Conservation (phyloP, 768 basidiomycete genomes). For the Termitomyces sp. region DNA sequence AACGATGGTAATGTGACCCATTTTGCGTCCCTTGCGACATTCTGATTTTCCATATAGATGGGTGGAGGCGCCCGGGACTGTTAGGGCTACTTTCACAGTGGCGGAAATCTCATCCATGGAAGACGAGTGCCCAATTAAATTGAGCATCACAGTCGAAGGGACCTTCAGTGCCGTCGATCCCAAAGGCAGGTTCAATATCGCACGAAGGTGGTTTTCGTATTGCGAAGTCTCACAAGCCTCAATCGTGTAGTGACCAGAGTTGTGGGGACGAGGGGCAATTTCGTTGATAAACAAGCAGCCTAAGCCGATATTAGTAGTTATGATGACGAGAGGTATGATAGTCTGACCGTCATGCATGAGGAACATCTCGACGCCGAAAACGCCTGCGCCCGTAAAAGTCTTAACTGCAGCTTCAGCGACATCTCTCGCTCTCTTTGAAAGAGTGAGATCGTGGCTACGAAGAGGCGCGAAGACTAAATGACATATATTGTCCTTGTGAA, state of each 20-base stretch:
- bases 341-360: slow-evolving; percentile 76
- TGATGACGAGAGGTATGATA: neutral
- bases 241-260: slow-evolving; percentile 98
- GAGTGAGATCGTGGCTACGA: slow-evolving; percentile 50
- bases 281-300: slow-evolving; percentile 87
- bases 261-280: slow-evolving; percentile 97
- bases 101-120: slow-evolving; percentile 56
- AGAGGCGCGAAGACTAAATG: slow-evolving; percentile 91
- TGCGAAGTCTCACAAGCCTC: slow-evolving; percentile 97
- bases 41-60: slow-evolving; percentile 96
- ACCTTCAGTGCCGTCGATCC: slow-evolving; percentile 88
- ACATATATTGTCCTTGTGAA: slow-evolving; percentile 92
- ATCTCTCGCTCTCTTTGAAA: slow-evolving; percentile 57
- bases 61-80: slow-evolving; percentile 69
- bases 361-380: slow-evolving; percentile 99
- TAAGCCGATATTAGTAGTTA: slow-evolving; percentile 24
- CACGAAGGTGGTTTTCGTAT: slow-evolving; percentile 95
- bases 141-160: slow-evolving; percentile 88
- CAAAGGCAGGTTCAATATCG: slow-evolving; percentile 86
- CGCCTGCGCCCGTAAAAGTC: slow-evolving; percentile 82
- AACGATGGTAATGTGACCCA: slow-evolving; percentile 95
- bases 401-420: slow-evolving; percentile 81
- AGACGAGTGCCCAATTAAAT: slow-evolving; percentile 83
- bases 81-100: slow-evolving; percentile 58
- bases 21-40: slow-evolving; percentile 88